These are phyloP conservation scores for Candida ulmi DNA, from an alignment of 805 yeast genomes.

Conservation along the genomic window DNA sequence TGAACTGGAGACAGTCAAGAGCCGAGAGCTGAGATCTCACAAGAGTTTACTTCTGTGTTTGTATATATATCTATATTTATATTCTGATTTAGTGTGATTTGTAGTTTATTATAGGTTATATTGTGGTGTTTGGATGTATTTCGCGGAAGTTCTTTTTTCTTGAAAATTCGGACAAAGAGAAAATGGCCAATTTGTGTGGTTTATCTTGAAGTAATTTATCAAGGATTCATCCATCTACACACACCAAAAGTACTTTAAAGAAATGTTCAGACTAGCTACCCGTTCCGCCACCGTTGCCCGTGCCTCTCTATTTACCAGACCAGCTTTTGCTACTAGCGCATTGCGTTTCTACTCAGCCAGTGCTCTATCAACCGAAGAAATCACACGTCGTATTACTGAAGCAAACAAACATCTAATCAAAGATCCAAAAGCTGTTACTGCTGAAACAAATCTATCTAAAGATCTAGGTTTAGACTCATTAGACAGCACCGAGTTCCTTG, in stretches of 20 bases:
- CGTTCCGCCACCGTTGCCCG: constrained; percentile 28
- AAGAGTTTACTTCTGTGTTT: too few relatives aligned
- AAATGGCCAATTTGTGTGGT: too few relatives aligned
- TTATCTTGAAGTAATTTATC: too few relatives aligned
- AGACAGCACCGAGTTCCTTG: constrained; percentile 92
- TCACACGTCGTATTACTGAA: constrained; percentile 73
- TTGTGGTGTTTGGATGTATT: background rate
- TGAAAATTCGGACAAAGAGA: too few relatives aligned
- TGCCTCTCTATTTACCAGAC: constrained; percentile 24
- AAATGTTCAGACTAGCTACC: constrained; percentile 49
- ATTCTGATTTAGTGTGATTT: too few relatives aligned
- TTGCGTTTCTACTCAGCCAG: constrained; percentile 52
- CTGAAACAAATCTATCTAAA: constrained; percentile 32
- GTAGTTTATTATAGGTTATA: too few relatives aligned
- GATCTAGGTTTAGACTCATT: constrained; percentile 89
- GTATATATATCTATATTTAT: too few relatives aligned
- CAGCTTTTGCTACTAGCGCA: constrained; percentile 25
- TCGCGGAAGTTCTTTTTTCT: background rate
- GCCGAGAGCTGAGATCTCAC: constrained; percentile 5
- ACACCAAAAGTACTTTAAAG: background rate
- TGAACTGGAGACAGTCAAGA: constrained; percentile 30
- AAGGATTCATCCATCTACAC: too few relatives aligned
- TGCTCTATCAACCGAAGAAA: constrained; percentile 70
- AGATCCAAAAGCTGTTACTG: constrained; percentile 39
- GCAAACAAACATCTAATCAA: constrained; percentile 67